These are phyloP conservation scores for Bjerkandera adusta DNA, from an alignment of 1,284 basidiomycete genomes.

Conservation along the genomic window DNA sequence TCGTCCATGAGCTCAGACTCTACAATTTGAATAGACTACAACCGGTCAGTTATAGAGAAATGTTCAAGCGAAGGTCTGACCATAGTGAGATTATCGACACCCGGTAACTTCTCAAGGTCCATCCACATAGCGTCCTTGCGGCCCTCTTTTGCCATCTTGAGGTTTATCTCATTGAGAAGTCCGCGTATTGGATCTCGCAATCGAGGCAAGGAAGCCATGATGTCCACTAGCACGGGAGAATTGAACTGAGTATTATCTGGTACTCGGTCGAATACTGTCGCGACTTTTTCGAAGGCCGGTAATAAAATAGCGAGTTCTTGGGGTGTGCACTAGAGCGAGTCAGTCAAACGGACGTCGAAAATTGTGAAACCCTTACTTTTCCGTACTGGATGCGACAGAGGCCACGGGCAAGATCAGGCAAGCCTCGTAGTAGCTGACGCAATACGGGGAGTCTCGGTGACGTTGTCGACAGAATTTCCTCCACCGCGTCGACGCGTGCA, in stretches of 20 bases:
- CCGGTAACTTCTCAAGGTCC: constrained; percentile 65
- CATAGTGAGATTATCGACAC: constrained; percentile 39
- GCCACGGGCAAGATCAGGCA: constrained; percentile 90
- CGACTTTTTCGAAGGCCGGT: constrained; percentile 74
- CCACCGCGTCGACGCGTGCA: constrained; percentile 80
- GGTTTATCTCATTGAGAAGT: constrained; percentile 59
- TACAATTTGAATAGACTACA: constrained; percentile 55
- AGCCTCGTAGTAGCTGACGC: constrained; percentile 65
- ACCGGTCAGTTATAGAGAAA: not conserved
- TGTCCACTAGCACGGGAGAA: constrained; percentile 68
- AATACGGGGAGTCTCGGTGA: constrained; percentile 62
- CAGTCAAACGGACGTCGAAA: not conserved
- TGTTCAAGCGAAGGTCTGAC: too few relatives aligned
- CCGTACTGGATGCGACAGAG: constrained; percentile 89
- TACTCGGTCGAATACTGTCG: constrained; percentile 54
- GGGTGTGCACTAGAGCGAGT: constrained; percentile 64
- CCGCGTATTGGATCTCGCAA: constrained; percentile 55
- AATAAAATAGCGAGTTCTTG: constrained; percentile 81
- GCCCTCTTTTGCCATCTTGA: constrained; percentile 68
- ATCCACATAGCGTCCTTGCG: constrained; percentile 75
- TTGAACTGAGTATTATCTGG: constrained; percentile 46
- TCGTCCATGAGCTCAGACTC: constrained; percentile 79
- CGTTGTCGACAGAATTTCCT: constrained; percentile 68
- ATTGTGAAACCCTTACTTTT: constrained; percentile 67
- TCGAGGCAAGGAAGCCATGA: constrained; percentile 67